Base-by-base conservation (phyloP, 2,329 filamentous ascomycete species). In the Ascosphaera apis region DNA sequence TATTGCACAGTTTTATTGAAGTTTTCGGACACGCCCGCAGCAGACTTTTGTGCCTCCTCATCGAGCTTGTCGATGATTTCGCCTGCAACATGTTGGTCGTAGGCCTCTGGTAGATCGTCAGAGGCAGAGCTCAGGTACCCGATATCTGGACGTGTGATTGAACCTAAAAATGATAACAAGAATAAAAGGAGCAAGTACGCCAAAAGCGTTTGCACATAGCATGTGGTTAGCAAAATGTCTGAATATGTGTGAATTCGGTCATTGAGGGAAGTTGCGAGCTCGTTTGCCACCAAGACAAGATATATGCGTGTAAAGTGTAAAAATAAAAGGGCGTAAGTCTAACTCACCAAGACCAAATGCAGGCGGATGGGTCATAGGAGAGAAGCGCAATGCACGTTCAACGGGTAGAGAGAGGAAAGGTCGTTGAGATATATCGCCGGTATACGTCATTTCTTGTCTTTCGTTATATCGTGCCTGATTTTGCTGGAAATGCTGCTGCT, bases 1-100 rank as follows among this genome's bases (percentile, higher is more conserved):
- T 86, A 74, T 45, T 76, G 67, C 33, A 84, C 63, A 8, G 73
- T 76, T 45, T 75, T 71, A 45, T 79, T 74, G 33, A 84, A 60
- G 42, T 71, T 68, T 48, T 69, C 67, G 15, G 77, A 74, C 33
- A 55, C 51, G 33, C 51, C 49, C 19, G 65, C 63, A 31, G 67
- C 64, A 34, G 63, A 59, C 16, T 68, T 66, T 30, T 62, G 56
- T 40, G 75, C 72, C 50, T 86, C 79, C 43, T 63, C 62, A 48
- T 88, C 83, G 34, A 93, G 58, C 33, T 66, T 66, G 44, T 76
- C 70, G 45, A 84, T 52, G 28, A 64, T 59, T 44, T 60, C 61
- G 41, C 62, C 58, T 25, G 61, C 63, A 31, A 56, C 53, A 39
- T 60, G 54, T 38, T 64, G 62, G 45, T 72, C 66, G 42, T 58